Percentiles rank a stretch among this genome's conserved stretches.
These are phyloP conservation scores for Aspergillus pseudotamarii DNA, from an alignment of 2,329 filamentous ascomycete genomes.

Conservation along the genomic window DNA sequence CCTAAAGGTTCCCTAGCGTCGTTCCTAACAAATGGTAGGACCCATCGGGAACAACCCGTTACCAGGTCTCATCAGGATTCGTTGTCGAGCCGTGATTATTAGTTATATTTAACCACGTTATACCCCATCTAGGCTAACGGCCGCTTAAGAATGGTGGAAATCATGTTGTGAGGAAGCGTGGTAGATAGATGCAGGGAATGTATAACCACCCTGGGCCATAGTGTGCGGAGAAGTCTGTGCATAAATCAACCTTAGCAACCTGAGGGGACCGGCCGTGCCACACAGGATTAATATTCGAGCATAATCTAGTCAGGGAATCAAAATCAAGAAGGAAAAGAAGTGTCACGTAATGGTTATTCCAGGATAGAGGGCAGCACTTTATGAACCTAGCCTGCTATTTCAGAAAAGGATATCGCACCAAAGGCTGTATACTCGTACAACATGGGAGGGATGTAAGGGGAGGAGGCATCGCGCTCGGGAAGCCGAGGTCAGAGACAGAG, in stretches of 20 bases:
- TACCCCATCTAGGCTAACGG: not conserved
- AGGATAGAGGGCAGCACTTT: not conserved
- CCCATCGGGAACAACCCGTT: not conserved
- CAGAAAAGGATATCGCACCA: not conserved
- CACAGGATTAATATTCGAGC: not conserved
- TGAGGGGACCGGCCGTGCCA: not conserved
- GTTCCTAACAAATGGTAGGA: not conserved
- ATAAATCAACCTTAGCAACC: not conserved
- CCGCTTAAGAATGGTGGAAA: not conserved
- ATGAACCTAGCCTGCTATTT: not conserved
- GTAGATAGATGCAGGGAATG: not conserved
- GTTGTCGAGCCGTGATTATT: not conserved
- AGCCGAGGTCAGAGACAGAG: not conserved
- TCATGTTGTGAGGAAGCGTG: not conserved
- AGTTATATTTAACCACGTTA: not conserved
- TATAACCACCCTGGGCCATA: not conserved
- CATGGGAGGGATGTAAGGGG: not conserved
- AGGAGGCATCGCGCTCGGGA: not conserved
- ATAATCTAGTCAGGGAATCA: not conserved
- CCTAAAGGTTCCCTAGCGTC: not conserved
- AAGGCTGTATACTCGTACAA: not conserved
- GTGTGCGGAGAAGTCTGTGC: not conserved
- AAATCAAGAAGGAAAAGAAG: not conserved
- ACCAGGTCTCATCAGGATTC: not conserved
- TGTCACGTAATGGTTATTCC: not conserved